A percentile compares a stretch with the other conserved stretches of the same genome.
Conservation (phyloP, 192 early-diverging fungal species). For the Spinellus fusiger region DNA sequence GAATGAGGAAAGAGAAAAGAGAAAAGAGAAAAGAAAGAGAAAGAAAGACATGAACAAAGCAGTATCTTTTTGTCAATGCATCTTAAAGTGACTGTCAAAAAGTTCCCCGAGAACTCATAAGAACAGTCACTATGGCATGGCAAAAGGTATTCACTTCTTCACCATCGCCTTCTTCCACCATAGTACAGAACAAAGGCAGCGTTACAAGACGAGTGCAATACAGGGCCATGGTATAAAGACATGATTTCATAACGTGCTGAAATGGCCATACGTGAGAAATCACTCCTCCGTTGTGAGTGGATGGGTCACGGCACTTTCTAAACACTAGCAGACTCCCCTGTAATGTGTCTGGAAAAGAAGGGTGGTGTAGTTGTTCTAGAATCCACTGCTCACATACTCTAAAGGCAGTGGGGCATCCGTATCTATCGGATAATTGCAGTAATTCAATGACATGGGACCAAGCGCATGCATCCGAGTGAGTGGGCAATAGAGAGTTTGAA, state of each 20-base stretch:
- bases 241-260: background rate
- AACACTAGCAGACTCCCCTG: background rate
- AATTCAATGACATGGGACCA: constrained; percentile 1
- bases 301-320: background rate
- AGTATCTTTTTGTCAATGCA: no score
- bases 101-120: no score
- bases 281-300: background rate
- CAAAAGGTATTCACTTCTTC: no score
- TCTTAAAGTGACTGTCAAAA: no score
- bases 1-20: no score
- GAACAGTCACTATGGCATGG: no score
- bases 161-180: no score
- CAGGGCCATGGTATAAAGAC: background rate
- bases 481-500: background rate
- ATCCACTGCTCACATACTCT: constrained; percentile 6
- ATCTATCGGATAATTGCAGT: constrained; percentile 3
- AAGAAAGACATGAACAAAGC: no score
- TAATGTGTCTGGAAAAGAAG: background rate
- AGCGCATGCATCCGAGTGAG: background rate
- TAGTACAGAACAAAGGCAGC: no score
- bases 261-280: background rate
- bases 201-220: no score
- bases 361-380: background rate
- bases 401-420: background rate
- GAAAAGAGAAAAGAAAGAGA: no score